These are phyloP conservation scores for Craterostigma plantagineum DNA, from an alignment of 257 asterid species.

Conservation along the genomic window DNA sequence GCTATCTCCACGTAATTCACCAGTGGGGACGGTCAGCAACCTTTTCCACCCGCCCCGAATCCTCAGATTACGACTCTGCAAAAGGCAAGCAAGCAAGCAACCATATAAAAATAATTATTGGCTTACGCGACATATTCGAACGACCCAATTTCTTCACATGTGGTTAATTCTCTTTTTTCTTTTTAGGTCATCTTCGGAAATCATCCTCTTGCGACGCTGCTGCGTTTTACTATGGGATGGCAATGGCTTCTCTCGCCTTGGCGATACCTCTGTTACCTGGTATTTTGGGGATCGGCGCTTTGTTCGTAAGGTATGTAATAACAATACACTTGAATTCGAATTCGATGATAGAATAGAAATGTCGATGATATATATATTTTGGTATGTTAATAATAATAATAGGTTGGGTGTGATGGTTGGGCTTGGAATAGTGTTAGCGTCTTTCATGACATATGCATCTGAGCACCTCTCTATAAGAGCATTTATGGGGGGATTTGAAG, in stretches of 20 bases:
- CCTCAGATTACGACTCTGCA: constrained; percentile 55
- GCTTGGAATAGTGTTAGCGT: constrained; percentile 49
- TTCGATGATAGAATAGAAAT: neutral
- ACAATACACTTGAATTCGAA: neutral
- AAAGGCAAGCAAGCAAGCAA: constrained; percentile 64
- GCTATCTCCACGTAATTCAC: constrained; percentile 45
- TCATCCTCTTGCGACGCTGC: constrained; percentile 41
- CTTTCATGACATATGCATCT: constrained; percentile 71
- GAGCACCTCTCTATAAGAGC: constrained; percentile 56
- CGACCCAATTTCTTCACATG: too few species aligned
- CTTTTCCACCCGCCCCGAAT: constrained; percentile 24
- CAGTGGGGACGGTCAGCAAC: constrained; percentile 53
- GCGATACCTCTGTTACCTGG: constrained; percentile 67
- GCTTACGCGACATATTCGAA: too few species aligned
- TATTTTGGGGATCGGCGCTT: constrained; percentile 64
- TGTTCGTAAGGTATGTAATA: constrained; percentile 52
- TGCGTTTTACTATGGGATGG: constrained; percentile 57
- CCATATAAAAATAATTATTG: too few species aligned
- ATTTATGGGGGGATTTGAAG: constrained; percentile 53
- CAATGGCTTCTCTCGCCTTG: constrained; percentile 66
- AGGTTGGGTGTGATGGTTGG: constrained; percentile 77
- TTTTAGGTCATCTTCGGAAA: constrained; percentile 27
- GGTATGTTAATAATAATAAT: constrained; percentile 5
- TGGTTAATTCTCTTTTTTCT: too few species aligned
- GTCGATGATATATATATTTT: neutral